Evolutionary conservation across 108 stramenopile species (phyloP), one percentile per base, ranked within the genome.

Genomic region (Fragilariopsis cylindrus): DNA sequence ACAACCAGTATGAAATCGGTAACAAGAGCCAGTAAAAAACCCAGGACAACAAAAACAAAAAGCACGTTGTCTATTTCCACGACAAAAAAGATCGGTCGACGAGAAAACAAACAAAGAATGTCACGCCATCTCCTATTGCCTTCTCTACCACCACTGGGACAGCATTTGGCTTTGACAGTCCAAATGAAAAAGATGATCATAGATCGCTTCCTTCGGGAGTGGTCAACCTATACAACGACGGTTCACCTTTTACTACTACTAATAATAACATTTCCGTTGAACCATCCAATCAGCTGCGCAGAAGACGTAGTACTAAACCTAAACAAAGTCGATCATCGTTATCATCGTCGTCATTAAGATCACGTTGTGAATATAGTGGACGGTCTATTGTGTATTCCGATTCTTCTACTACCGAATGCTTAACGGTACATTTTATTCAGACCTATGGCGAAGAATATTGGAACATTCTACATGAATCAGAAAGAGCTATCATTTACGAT

Each of bases 361-460:
- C 9, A 13, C 12, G 13, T 13, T 52, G 9, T 52, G 50, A 52
- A 9, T 13, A 52, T 13, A 13, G 50, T 30, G 30, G 50, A 52
- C 12, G 50, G 50, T 9, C 13, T 52, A 52, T 13, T 13, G 50
- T 52, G 30, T 30, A 30, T 52, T 62, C 6, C 39, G 50, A 78
- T 49, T 44, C 71, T 52, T 75, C 70, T 48, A 60, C 71, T 40
- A 12, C 48, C 74, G 19, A 68, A 41, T 57, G 71, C 5, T 57
- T 79, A 8, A 70, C 82, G 15, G 70, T 55, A n/a, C 18, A 15
- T 6, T 83, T 65, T 53, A 48, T 83, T 57, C 67, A 49, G 7
- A 43, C 68, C 21, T 83, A 83, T 57, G 82, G 82, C 13, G 42
- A 70, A 18, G 75, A 78, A 18, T 72, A 75, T 55, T 76, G 50